phyloP scores from a whole-genome alignment of 208 protist species.

The Kentomonas sorsogonicus region DNA sequence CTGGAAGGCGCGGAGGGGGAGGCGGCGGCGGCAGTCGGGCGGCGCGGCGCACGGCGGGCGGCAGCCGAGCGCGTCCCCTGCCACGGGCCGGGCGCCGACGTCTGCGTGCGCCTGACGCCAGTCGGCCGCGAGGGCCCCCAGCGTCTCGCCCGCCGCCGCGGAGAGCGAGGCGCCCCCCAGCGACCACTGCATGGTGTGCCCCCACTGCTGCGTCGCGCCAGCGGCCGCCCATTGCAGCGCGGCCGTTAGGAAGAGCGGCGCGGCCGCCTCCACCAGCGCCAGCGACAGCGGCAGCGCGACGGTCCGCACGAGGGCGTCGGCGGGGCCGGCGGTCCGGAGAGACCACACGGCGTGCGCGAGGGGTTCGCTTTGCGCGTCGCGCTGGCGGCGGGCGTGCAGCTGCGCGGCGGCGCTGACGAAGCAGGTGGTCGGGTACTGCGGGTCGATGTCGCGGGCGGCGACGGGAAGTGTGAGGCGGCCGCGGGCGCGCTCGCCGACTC shows the following conservation, averaged over 20 bases:
- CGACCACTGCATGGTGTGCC: no score
- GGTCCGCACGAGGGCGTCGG: constrained; percentile 5
- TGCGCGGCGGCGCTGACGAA: constrained; percentile 24
- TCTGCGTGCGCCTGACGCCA: no score
- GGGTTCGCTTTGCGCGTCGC: not conserved
- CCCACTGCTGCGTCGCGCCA: not conserved
- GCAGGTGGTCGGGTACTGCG: constrained; percentile 30
- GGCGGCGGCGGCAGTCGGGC: no score
- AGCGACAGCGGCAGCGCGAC: constrained; percentile 17
- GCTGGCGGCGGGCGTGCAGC: not conserved
- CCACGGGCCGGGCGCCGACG: no score
- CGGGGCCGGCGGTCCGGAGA: not conserved
- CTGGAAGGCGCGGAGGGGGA: no score
- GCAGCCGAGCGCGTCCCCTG: no score
- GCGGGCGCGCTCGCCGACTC: constrained; percentile 9
- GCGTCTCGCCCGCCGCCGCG: no score
- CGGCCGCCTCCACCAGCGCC: constrained; percentile 8
- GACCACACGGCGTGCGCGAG: not conserved
- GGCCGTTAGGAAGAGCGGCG: constrained; percentile 11
- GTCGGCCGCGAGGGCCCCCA: no score
- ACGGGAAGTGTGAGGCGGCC: constrained; percentile 34
- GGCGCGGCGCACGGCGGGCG: no score
- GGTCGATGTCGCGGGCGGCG: not conserved
- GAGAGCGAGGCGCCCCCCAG: no score
- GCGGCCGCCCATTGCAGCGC: not conserved